A percentile compares a stretch with the other conserved stretches of the same genome.
Evolutionary conservation across 2,329 filamentous ascomycete species (phyloP).

Genomic region (Penicillium olsonii): DNA sequence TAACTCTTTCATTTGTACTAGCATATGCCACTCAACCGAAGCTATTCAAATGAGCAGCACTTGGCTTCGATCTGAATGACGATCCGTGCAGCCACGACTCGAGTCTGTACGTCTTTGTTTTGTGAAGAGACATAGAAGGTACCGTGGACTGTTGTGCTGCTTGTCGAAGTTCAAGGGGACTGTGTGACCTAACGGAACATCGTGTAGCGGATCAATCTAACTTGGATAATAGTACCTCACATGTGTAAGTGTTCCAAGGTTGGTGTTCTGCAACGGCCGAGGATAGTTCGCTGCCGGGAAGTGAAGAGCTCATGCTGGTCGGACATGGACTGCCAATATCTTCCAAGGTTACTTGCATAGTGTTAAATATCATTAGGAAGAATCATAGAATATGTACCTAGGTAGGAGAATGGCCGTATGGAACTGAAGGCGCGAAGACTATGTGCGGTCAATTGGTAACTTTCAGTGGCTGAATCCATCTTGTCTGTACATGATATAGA

Average conservation of each 20-base stretch:
- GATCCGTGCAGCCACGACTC: not conserved
- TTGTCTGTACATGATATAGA: slow-evolving; percentile 15
- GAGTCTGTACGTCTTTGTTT: too few species aligned
- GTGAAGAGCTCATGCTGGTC: not conserved
- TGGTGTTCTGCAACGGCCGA: too few species aligned
- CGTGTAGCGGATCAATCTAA: not conserved
- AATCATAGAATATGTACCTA: not conserved
- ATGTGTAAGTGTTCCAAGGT: too few species aligned
- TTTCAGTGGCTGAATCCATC: slow-evolving; percentile 4
- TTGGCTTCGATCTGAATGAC: not conserved
- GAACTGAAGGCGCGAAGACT: not conserved
- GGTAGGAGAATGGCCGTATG: too few species aligned
- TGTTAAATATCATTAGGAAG: too few species aligned
- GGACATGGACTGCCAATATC: not conserved
- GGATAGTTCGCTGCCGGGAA: too few species aligned
- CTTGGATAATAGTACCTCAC: not conserved
- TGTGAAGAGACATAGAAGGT: too few species aligned
- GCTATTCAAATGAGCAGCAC: not conserved
- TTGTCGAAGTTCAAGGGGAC: slow-evolving; percentile 3
- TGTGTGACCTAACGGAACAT: slow-evolving; percentile 3
- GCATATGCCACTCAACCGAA: too few species aligned
- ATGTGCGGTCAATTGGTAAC: slow-evolving; percentile 8
- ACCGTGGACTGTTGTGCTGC: too few species aligned
- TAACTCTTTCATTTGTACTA: slow-evolving; percentile 3
- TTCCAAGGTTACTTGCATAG: not conserved